Conservation (phyloP, 139 green algal species). For the Ostreobium quekettii region DNA sequence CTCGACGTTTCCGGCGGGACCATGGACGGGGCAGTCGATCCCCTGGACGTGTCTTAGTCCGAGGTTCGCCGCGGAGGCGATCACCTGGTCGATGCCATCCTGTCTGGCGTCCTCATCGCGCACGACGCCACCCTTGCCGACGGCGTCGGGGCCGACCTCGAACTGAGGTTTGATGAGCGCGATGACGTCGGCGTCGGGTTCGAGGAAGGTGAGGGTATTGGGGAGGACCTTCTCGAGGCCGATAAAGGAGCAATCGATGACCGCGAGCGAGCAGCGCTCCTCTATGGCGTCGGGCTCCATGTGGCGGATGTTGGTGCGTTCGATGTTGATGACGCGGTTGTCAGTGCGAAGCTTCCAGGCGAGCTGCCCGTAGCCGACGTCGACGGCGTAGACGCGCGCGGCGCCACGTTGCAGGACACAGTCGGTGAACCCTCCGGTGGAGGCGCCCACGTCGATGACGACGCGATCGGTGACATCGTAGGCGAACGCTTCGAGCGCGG, state of each 20-base stretch:
- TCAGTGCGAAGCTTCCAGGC: constrained; percentile 59
- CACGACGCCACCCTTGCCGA: constrained; percentile 54
- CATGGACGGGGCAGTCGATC: no score
- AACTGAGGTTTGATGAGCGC: constrained; percentile 86
- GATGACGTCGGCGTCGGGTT: constrained; percentile 8
- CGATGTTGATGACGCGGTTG: constrained; percentile 51
- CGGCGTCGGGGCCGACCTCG: constrained; percentile 50
- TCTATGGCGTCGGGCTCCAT: constrained; percentile 26
- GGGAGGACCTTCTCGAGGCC: constrained; percentile 51
- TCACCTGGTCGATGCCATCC: no score
- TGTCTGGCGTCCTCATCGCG: no score
- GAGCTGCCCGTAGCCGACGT: constrained; percentile 78
- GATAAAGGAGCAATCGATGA: constrained; percentile 81
- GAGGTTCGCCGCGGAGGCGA: no score
- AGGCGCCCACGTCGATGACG: no score
- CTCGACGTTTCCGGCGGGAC: no score
- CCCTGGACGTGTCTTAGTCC: no score
- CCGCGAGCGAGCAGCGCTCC: constrained; percentile 38
- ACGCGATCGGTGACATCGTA: no score
- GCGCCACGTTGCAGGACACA: no score
- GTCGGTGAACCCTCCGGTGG: no score
- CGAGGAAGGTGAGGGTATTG: not conserved
- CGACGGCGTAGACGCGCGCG: no score
- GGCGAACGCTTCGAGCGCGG: no score
- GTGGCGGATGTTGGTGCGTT: constrained; percentile 75